Conservation (phyloP, 2,329 filamentous ascomycete genomes). For the Gaeumannomyces sp. region DNA sequence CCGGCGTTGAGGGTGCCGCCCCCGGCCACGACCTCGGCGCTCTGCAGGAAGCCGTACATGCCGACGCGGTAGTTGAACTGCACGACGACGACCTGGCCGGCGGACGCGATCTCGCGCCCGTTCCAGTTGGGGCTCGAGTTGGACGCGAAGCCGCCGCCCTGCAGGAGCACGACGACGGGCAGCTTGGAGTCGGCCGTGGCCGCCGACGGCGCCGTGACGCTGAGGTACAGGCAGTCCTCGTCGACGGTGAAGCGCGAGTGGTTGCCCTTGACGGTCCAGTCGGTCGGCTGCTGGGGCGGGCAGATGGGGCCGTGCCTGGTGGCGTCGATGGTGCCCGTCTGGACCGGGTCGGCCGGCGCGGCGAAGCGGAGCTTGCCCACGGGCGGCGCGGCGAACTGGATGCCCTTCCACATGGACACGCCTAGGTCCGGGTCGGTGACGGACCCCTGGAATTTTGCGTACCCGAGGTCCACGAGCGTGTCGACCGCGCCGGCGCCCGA, state of each 20-base stretch:
- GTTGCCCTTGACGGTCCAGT: conserved; percentile 17
- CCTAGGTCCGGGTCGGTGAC: conserved; percentile 40
- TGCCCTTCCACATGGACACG: conserved; percentile 65
- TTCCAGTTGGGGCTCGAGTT: conserved; percentile 43
- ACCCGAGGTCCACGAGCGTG: conserved; percentile 54
- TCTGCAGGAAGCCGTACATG: conserved; percentile 3
- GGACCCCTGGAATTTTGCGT: conserved; percentile 59
- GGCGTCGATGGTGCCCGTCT: conserved; percentile 40
- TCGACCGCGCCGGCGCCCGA: conserved; percentile 15
- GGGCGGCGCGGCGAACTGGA: conserved; percentile 68
- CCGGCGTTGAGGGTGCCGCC: conserved; percentile 4
- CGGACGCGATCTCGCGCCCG: conserved; percentile 50
- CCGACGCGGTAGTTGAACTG: conserved; percentile 48
- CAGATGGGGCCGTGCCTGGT: conserved; percentile 23
- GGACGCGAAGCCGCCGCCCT: conserved; percentile 47
- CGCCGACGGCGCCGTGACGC: conserved; percentile 54
- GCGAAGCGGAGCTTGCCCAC: conserved; percentile 59
- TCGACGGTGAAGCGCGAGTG: conserved; percentile 27
- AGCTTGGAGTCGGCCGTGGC: conserved; percentile 37
- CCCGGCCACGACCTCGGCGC: neutral
- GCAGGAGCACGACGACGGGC: conserved; percentile 30
- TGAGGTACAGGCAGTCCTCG: conserved; percentile 66
- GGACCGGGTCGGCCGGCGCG: conserved; percentile 56
- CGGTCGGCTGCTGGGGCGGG: conserved; percentile 20
- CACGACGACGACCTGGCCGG: conserved; percentile 47